These are phyloP conservation scores for Trichoderma sp. DNA, from an alignment of 2,329 filamentous ascomycete genomes.

Conservation along the genomic window DNA sequence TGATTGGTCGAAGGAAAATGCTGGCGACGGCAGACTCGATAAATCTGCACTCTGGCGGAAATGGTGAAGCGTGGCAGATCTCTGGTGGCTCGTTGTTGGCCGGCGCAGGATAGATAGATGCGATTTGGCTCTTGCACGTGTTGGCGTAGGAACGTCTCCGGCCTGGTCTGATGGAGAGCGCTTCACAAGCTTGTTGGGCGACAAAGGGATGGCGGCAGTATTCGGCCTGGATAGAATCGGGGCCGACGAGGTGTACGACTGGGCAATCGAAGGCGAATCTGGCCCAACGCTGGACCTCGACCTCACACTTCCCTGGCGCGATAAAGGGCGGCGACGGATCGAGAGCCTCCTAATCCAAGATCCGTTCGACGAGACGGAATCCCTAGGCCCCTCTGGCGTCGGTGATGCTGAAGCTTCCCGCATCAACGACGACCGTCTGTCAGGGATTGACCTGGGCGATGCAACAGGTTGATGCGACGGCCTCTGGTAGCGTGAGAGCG, in stretches of 20 bases:
- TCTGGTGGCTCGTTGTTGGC: constrained; percentile 76
- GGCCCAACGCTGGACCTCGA: constrained; percentile 65
- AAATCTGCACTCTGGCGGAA: constrained; percentile 35
- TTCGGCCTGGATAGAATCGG: constrained; percentile 54
- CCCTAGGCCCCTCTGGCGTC: constrained; percentile 47
- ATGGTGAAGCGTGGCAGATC: constrained; percentile 67
- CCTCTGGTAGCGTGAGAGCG: constrained; percentile 39
- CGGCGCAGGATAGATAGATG: constrained; percentile 66
- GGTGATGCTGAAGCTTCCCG: constrained; percentile 38
- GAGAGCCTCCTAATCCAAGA: constrained; percentile 75
- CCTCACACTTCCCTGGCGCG: constrained; percentile 61
- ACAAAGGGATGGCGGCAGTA: constrained; percentile 44
- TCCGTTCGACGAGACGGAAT: constrained; percentile 59
- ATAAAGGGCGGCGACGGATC: constrained; percentile 63
- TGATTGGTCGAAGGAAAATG: constrained; percentile 38
- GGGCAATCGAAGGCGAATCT: constrained; percentile 63
- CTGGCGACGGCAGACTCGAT: constrained; percentile 26
- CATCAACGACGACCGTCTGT: constrained; percentile 44
- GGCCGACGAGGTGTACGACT: constrained; percentile 64
- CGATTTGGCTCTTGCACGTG: constrained; percentile 53
- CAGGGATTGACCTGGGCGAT: constrained; percentile 39
- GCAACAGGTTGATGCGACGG: constrained; percentile 39
- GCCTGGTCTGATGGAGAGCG: constrained; percentile 59
- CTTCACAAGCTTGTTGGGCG: constrained; percentile 77
- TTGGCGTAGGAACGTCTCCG: constrained; percentile 40